Evolutionary conservation across 192 early-diverging fungal genomes (phyloP).

Genomic region (Allomyces javanicus): DNA sequence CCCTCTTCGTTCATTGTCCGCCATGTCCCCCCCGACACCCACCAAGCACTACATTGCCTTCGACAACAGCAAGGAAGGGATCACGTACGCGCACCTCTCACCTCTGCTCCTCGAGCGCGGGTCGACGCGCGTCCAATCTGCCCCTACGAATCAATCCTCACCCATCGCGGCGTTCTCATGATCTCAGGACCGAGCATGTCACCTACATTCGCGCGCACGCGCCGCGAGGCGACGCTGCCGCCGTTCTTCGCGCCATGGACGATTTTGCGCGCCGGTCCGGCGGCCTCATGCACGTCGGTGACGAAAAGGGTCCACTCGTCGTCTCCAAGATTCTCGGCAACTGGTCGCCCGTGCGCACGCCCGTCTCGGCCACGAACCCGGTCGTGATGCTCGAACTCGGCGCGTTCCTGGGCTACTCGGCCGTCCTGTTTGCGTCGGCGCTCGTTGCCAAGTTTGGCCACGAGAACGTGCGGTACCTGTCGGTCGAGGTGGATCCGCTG

Average conservation of each 20-base stretch:
- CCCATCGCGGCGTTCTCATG: too few species aligned
- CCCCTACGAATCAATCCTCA: too few species aligned
- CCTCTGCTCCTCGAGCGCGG: too few species aligned
- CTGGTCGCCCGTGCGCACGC: too few species aligned
- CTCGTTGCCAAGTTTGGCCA: not conserved
- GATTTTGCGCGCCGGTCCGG: slow-evolving; percentile 1
- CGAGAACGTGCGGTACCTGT: slow-evolving; percentile 4
- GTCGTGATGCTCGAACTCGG: slow-evolving; percentile 7
- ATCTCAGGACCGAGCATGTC: too few species aligned
- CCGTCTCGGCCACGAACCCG: slow-evolving; percentile 4
- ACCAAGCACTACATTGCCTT: too few species aligned
- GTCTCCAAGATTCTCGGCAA: slow-evolving; percentile 1
- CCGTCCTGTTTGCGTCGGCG: slow-evolving; percentile 4
- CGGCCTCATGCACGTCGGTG: slow-evolving; percentile 7
- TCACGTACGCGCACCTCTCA: too few species aligned
- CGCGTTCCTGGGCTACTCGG: slow-evolving; percentile 7
- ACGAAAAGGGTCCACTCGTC: slow-evolving; percentile 3
- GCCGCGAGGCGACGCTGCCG: slow-evolving; percentile 1
- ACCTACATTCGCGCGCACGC: slow-evolving; percentile 4
- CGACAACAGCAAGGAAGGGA: too few species aligned
- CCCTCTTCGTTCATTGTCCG: too few species aligned
- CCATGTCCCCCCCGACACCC: too few species aligned
- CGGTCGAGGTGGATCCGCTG: slow-evolving; percentile 3
- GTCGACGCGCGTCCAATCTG: too few species aligned
- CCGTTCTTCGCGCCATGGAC: slow-evolving; percentile 3